Evolutionary conservation across 2,329 filamentous ascomycete genomes (phyloP).

Genomic region (Beauveria pseudobassiana): DNA sequence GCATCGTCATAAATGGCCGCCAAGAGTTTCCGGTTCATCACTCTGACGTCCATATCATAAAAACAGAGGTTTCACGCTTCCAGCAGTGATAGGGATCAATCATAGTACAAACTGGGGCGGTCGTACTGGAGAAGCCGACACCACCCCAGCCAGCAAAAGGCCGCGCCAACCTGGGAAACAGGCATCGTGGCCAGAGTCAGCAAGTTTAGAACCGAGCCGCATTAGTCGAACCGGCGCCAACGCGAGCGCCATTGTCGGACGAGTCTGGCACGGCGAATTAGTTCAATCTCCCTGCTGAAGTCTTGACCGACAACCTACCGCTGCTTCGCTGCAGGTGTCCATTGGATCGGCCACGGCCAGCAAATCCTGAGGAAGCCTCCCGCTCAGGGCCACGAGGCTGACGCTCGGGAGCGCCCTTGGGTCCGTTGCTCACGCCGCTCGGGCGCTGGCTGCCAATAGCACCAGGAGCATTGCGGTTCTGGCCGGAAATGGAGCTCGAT

Average conservation of each 20-base stretch:
- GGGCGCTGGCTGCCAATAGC: constrained; percentile 61
- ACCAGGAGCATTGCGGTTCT: constrained; percentile 44
- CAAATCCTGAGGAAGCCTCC: constrained; percentile 48
- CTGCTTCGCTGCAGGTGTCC: constrained; percentile 56
- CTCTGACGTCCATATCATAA: constrained; percentile 5
- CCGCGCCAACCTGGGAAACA: neutral
- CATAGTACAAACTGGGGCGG: constrained; percentile 4
- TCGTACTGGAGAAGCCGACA: neutral
- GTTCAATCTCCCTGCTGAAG: neutral
- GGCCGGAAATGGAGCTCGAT: constrained; percentile 27
- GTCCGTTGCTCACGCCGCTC: constrained; percentile 32
- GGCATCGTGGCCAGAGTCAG: neutral
- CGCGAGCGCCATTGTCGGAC: constrained; percentile 34
- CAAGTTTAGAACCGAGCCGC: constrained; percentile 12
- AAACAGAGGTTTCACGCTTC: neutral
- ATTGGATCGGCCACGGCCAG: constrained; percentile 45
- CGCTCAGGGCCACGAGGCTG: constrained; percentile 59
- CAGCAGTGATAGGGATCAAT: neutral
- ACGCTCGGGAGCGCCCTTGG: constrained; percentile 46
- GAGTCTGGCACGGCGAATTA: constrained; percentile 26
- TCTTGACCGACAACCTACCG: constrained; percentile 36
- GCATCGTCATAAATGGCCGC: constrained; percentile 30
- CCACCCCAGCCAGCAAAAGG: constrained; percentile 15
- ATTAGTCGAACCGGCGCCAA: constrained; percentile 27
- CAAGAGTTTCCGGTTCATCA: constrained; percentile 3